Evolutionary conservation across 1,284 basidiomycete genomes (phyloP), one percentile per base, ranked within the genome.

Genomic region (Exsudoporus floridanus): DNA sequence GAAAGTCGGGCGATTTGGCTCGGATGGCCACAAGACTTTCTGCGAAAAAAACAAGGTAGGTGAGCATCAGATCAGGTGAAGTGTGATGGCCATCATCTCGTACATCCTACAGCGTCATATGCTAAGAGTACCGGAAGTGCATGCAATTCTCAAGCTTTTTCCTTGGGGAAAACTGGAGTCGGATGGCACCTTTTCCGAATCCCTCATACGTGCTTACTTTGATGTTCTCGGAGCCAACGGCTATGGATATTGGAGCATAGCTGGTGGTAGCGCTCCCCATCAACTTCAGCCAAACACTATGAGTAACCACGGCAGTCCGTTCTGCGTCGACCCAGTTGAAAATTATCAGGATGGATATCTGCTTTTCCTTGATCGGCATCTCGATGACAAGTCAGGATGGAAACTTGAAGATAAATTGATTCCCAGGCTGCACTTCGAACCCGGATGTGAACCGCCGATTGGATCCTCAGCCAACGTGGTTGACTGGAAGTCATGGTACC

Each of bases 401-500:
- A 72, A 63, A 46, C 61, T 75, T 12, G 67, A 73, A 44, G 61
- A 70, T 16, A 59, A 52, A 48, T 49, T 73, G 4, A 68, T 72
- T 30, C 75, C 74, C 7, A 65, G 56, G 49, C 54, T 67, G 16
- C 58, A 59, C 36, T 74, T 74, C 34, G 60, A 65, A 34, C 42
- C 61, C 27, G 51, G 57, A 46, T 10, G 57, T 39, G 58, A 67
- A 56, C 53, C 68, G 21, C 41, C 52, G 53, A 52, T 59, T 30
- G 58, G 46, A 59, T 49, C 64, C 49, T 62, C 63, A n/a, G 49
- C 52, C 27, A 60, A 62, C 10, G 56, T 73, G 31, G 59, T 61
- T 21, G 65, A 70, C 59, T 77, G 74, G 75, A 67, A 67, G 21
- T 68, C 65, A 25, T 76, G 74, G 74, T 67, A 77, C 48, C 43